These are phyloP conservation scores for Xylariomycetidae sp. DNA, from an alignment of 2,329 filamentous ascomycete genomes.

Conservation along the genomic window DNA sequence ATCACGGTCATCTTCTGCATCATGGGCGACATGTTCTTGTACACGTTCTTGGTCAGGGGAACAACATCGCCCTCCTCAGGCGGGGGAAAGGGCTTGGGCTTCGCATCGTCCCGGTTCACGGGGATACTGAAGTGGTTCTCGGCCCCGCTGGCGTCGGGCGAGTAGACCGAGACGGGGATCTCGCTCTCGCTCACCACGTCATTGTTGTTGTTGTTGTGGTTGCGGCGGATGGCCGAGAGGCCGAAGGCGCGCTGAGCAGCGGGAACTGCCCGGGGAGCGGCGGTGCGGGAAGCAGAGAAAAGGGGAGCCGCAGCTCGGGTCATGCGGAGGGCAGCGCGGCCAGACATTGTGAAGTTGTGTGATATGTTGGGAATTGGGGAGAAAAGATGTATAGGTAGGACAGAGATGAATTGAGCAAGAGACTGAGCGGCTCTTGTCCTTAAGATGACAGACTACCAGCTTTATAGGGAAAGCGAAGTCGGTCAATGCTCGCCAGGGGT, in stretches of 20 bases:
- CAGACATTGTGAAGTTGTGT: conserved; percentile 22
- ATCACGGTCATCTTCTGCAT: conserved; percentile 64
- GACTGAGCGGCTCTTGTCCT: too few relatives aligned
- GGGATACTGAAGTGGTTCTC: conserved; percentile 51
- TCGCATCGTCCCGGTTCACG: conserved; percentile 38
- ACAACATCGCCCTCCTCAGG: conserved; percentile 42
- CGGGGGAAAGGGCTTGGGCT: conserved; percentile 36
- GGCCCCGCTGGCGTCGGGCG: conserved; percentile 32
- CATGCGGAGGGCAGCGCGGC: conserved; percentile 24
- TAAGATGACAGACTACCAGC: too few relatives aligned
- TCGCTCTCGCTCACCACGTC: conserved; percentile 52
- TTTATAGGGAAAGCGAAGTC: too few relatives aligned
- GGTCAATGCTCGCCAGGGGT: too few relatives aligned
- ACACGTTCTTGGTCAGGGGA: conserved; percentile 49
- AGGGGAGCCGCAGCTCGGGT: conserved; percentile 25
- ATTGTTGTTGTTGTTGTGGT: conserved; percentile 28
- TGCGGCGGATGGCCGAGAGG: conserved; percentile 27
- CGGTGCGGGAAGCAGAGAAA: conserved; percentile 16
- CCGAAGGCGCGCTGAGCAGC: conserved; percentile 31
- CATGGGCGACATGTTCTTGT: conserved; percentile 53
- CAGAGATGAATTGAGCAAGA: too few relatives aligned
- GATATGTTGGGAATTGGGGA: not conserved
- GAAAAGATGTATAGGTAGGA: too few relatives aligned
- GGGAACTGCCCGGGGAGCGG: conserved; percentile 20
- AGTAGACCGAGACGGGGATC: conserved; percentile 51